Base-by-base conservation (phyloP, 1,139 yeast genomes). In the Taphrina wiesneri region DNA sequence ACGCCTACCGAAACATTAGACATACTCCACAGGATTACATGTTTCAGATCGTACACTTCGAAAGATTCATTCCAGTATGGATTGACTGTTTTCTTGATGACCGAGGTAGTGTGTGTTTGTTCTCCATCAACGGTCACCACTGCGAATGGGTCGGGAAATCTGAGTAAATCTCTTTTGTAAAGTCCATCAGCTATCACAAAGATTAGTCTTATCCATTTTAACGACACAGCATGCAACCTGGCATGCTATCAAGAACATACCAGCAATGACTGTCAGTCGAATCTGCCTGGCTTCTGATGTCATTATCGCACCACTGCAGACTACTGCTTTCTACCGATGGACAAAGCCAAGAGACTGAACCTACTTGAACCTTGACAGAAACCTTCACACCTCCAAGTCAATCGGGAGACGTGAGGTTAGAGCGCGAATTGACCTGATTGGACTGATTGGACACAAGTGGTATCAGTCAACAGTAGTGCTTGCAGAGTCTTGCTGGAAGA, bases 1-100 rank as follows among this genome's bases (percentile, higher is more conserved):
- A 71, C 85, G 86, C 75, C 74, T 71, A 34, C 17, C 4, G 43
- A 39, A 30, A 57, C 56, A 17, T 62, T 43, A 66, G 66, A 39
- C 23, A 25, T 11, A 17, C 49, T 56, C 15, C 36, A 32, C 9
- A 32, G 2, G 36, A 2, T 11, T 2, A 2, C 9, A 11, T 34
- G 19, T 23, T 15, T 47, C 17, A 19, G 34, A 30, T 13, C 71
- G 3, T 70, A 70, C 74, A 83, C 86, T 65, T 85, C 85, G 75
- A 93, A 95, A 4, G 89, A 81, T 77, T 93, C 97, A 77, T 93
- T 91, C 99, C 99, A 93, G 76, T 92, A 93, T 19, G 99, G 99
- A 73, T 93, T 91, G 73, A 93, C 81, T 1, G 99, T 93, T 78
- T 90, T 91, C 75, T 90, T 90, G 47, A 96, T 96, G 39, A 96